A percentile compares a stretch with the other conserved stretches of the same genome.
phyloP scores from a whole-genome alignment of 345 rosid species.

The Euphorbia lathyris region DNA sequence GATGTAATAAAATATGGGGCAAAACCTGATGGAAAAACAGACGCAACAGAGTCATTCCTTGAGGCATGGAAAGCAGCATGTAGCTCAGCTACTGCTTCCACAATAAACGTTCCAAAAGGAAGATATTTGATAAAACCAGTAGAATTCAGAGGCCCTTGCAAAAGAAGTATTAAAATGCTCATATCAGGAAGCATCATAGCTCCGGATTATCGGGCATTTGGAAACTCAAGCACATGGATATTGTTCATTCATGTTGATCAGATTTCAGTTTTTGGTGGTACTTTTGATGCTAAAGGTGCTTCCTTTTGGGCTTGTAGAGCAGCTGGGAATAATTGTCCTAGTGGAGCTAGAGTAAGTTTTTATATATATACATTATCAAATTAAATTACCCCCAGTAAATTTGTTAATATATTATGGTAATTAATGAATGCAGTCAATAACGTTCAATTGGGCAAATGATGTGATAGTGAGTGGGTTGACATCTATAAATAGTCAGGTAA shows the following conservation, averaged over 20 bases:
- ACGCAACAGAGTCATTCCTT: constrained; percentile 48
- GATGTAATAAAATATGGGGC: constrained; percentile 57
- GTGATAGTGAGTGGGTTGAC: constrained; percentile 34
- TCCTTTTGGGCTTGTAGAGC: constrained; percentile 33
- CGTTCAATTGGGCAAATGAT: constrained; percentile 36
- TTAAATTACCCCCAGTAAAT: no score
- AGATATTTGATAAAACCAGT: constrained; percentile 20
- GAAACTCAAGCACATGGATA: constrained; percentile 32
- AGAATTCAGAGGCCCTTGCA: constrained; percentile 33
- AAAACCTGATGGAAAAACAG: constrained; percentile 52
- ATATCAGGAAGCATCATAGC: constrained; percentile 32
- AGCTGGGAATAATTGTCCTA: constrained; percentile 24
- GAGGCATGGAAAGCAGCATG: constrained; percentile 58
- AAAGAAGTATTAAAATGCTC: constrained; percentile 11
- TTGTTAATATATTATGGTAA: no score
- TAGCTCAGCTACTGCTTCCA: constrained; percentile 30
- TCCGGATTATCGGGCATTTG: constrained; percentile 25
- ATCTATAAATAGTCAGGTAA: constrained; percentile 37
- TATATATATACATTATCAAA: background rate
- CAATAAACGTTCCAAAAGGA: constrained; percentile 44
- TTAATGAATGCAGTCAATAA: constrained; percentile 36
- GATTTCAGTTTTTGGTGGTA: constrained; percentile 29
- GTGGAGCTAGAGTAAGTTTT: constrained; percentile 30
- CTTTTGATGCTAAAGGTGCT: constrained; percentile 33
- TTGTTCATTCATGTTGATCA: constrained; percentile 23